Evolutionary conservation across 352 stramenopile species (phyloP), one percentile per base, ranked within the genome.

Genomic region (Hyphochytrium catenoides): DNA sequence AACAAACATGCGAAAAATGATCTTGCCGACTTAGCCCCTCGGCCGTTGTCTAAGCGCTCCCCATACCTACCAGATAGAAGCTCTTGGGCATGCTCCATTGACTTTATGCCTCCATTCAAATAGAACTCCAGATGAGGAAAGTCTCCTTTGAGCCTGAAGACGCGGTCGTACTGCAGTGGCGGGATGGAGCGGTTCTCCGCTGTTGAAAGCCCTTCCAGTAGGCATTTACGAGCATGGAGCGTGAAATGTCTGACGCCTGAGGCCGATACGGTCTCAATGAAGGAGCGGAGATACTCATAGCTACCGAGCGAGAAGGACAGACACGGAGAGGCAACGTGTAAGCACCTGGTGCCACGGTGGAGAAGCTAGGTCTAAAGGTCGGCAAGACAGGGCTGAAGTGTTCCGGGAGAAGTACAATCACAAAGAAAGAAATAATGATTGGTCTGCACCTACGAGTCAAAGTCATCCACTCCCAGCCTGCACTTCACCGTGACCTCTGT

Each of bases 131-230:
- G 57, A n/a, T 94, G 50, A 15, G 88, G 86, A 46, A 95, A 97
- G 36, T 98, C 91, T 15, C 73, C 34, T 29, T 93, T 90, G 8
- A 98, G 59, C 8, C 74, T 56, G 39, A 81, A 76, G 2, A 98
- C 85, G 27, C 81, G 59, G 26, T 95, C 60, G 42, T 98, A 97
- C 39, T 77, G 81, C 18, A 99, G 63, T 22, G 83, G 81, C 8
- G 92, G 92, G 3, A 99, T 76, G 28, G 85, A 95, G 26, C 90
- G 72, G 62, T 98, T 99, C 35, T 97, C 79, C 41, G 92, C 74
- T 8, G 92, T 84, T 47, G 71, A 94, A 32, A 84, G 70, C 11
- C 78, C 88, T 15, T 93, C 92, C 16, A 99, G 58, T 6, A 96
- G 60, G 23, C 88, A 95, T 50, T 98, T 97, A 32, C 92, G 77